A percentile compares a stretch with the other conserved stretches of the same genome.
Conservation (phyloP, 352 stramenopile genomes). For the Pilasporangium apinafurcum region DNA sequence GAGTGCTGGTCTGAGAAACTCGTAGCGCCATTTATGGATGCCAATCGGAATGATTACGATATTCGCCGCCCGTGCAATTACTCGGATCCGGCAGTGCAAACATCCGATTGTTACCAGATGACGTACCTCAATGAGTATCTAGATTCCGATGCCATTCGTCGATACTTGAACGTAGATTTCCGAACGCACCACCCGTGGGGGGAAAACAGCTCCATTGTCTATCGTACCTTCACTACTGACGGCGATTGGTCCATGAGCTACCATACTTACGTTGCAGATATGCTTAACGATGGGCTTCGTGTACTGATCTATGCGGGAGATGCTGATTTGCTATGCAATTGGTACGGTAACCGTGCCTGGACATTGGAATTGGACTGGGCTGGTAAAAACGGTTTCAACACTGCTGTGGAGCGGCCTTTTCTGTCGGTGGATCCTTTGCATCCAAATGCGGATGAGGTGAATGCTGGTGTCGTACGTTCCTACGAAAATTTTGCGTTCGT, state of each 20-base stretch:
- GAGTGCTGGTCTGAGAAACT: conserved; percentile 35
- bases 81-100: conserved; percentile 6
- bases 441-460: conserved; percentile 5
- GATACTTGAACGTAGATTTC: conserved; percentile 12
- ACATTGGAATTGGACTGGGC: conserved; percentile 87
- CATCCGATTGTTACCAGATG: conserved; percentile 23
- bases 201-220: conserved; percentile 86
- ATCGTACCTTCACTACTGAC: conserved; percentile 61
- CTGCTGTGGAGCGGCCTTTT: conserved; percentile 18
- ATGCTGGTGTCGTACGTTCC: conserved; percentile 20
- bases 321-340: conserved; percentile 96
- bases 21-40: conserved; percentile 23
- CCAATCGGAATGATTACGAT: conserved; percentile 50
- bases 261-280: conserved; percentile 25
- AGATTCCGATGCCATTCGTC: conserved; percentile 35
- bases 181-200: conserved; percentile 45
- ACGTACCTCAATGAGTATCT: conserved; percentile 31
- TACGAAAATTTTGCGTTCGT: conserved; percentile 43
- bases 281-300: conserved; percentile 64
- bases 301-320: conserved; percentile 95
- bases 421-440: conserved; percentile 19
- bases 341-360: conserved; percentile 92
- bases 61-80: conserved; percentile 28
- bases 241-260: conserved; percentile 93
- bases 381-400: conserved; percentile 78